These are phyloP conservation scores for Lachancea quebecensis DNA, from an alignment of 805 yeast genomes.

Conservation along the genomic window DNA sequence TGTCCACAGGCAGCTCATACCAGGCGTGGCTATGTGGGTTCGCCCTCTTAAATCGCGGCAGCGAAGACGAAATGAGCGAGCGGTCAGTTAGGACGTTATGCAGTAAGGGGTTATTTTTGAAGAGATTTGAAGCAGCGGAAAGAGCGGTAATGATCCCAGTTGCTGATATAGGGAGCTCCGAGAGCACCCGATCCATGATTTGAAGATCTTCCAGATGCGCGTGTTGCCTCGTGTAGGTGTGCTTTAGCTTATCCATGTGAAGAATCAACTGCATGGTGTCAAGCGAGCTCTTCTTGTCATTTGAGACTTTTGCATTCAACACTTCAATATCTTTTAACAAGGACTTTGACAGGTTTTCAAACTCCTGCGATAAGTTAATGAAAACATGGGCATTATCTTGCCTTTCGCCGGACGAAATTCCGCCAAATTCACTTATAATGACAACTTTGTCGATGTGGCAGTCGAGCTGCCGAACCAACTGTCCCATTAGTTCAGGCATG, in stretches of 20 bases:
- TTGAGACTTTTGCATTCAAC: constrained; percentile 8
- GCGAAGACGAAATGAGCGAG: constrained; percentile 81
- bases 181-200: constrained; percentile 50
- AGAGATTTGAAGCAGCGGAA: constrained; percentile 49
- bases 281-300: constrained; percentile 6
- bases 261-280: constrained; percentile 12
- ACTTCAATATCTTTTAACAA: constrained; percentile 8
- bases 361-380: constrained; percentile 80
- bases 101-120: constrained; percentile 68
- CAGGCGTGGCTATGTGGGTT: constrained; percentile 16
- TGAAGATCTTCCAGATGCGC: constrained; percentile 59
- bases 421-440: constrained; percentile 76
- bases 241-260: constrained; percentile 14
- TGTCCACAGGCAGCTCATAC: constrained; percentile 15
- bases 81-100: constrained; percentile 89
- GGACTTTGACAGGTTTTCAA: constrained; percentile 8
- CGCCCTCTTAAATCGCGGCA: constrained; percentile 53
- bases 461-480: constrained; percentile 33
- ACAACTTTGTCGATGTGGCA: constrained; percentile 66
- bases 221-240: constrained; percentile 22
- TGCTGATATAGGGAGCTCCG: constrained; percentile 48
- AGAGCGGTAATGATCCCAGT: constrained; percentile 89
- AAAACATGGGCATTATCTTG: constrained; percentile 78
- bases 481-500: constrained; percentile 32
- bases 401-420: constrained; percentile 83